Conservation (phyloP, 2,329 filamentous ascomycete species). For the Apiospora koreana region DNA sequence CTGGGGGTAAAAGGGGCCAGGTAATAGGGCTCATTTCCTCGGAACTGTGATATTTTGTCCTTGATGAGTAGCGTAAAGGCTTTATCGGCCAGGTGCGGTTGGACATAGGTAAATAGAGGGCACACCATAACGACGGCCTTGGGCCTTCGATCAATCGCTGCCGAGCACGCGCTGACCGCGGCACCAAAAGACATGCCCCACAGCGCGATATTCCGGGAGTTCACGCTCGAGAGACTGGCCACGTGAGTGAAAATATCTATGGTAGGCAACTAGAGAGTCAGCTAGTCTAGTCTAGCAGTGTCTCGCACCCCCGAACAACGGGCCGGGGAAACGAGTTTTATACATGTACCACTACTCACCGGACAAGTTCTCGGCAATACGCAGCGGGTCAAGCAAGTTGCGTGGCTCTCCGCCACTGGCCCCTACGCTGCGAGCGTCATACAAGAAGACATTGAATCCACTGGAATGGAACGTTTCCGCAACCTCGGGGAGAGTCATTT, state of each 20-base stretch:
- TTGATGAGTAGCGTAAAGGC: too few relatives aligned
- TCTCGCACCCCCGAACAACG: too few relatives aligned
- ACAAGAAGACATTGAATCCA: constrained; percentile 26
- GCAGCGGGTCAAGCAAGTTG: constrained; percentile 22
- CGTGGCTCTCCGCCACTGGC: constrained; percentile 24
- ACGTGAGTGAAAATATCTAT: constrained; percentile 20
- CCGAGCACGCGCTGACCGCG: constrained; percentile 16
- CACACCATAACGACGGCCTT: constrained; percentile 22
- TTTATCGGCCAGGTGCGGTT: neutral
- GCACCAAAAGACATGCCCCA: constrained; percentile 28
- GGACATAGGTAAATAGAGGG: constrained; percentile 23
- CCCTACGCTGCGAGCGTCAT: constrained; percentile 26
- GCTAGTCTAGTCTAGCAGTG: too few relatives aligned
- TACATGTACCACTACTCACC: constrained; percentile 14
- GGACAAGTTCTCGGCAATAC: constrained; percentile 21
- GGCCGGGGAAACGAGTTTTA: too few relatives aligned
- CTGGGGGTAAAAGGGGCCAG: too few relatives aligned
- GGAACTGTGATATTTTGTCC: too few relatives aligned
- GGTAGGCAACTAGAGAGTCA: too few relatives aligned
- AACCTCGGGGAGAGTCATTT: constrained; percentile 24
- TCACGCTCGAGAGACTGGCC: constrained; percentile 18
- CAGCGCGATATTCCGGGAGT: constrained; percentile 18
- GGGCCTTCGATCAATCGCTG: constrained; percentile 23
- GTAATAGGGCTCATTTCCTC: too few relatives aligned
- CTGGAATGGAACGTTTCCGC: constrained; percentile 22